Evolutionary conservation across 1,139 yeast species (phyloP), one percentile per base, ranked within the genome.

Genomic region (Kurtzmaniella quercitrusa): DNA sequence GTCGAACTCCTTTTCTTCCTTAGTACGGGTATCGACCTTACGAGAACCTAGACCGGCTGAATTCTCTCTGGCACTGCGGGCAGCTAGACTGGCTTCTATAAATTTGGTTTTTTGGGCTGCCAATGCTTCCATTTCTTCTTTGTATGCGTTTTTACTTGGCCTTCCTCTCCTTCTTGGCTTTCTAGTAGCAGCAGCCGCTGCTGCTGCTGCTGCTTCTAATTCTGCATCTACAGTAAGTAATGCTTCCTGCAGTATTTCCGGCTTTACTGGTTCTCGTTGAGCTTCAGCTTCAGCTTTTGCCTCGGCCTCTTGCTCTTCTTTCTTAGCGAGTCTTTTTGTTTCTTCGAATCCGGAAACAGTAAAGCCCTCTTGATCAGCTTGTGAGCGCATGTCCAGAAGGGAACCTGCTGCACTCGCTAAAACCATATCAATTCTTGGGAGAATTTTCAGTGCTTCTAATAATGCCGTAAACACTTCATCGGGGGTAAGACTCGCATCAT

Each of bases 341-440:
- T 36, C 38, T 41, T 52, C 53, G 44, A 50, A 53, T 2, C 50
- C 52, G 22, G 48, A 39, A 9, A 54, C 48, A 11, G 59, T 51
- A 40, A 70, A 64, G 5, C 68, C 67, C 49, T 68, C 75, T 18
- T 59, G 53, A 6, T 41, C 41, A 0, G 76, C 74, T 45, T 66
- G 74, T 6, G 50, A 36, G 42, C 55, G 57, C 47, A 71, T 56
- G 41, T 71, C 77, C 47, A 59, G 61, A 36, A 72, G 61, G 17
- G 75, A 64, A 2, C 76, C 77, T 0, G 78, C 77, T 6, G 77
- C 78, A 52, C 76, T 69, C 7, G 78, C 78, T 17, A 70, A 60
- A 17, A 71, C 76, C 78, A 72, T 72, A 47, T 72, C 76, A 8
- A 63, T 61, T 33, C 76, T 53, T 1, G 77, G 77, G 28, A 71